A percentile compares a stretch with the other conserved stretches of the same genome.
Conservation (phyloP, 208 protist species). For the Borovskyia barvae region DNA sequence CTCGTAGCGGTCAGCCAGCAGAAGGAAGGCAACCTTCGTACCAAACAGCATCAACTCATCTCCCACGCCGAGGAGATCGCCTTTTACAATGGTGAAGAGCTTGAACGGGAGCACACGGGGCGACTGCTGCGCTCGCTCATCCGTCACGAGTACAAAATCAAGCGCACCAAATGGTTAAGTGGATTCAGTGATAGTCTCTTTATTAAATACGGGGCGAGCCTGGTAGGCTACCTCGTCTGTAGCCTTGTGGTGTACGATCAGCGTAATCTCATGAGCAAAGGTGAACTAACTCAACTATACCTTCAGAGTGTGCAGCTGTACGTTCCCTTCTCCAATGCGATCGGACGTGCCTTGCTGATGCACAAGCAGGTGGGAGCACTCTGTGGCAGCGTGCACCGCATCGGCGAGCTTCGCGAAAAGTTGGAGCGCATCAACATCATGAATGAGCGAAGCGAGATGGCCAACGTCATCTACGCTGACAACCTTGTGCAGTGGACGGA, state of each 20-base stretch:
- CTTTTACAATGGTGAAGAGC: slow-evolving; percentile 85
- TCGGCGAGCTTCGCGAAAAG: slow-evolving; percentile 78
- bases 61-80: slow-evolving; percentile 90
- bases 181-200: slow-evolving; percentile 60
- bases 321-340: slow-evolving; percentile 63
- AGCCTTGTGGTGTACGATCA: slow-evolving; percentile 48
- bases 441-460: slow-evolving; percentile 14
- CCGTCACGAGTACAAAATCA: slow-evolving; percentile 65
- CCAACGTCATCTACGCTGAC: slow-evolving; percentile 15
- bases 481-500: slow-evolving; percentile 52
- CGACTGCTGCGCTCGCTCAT: slow-evolving; percentile 62
- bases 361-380: slow-evolving; percentile 75
- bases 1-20: slow-evolving; percentile 66
- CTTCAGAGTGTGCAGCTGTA: slow-evolving; percentile 70
- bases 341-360: slow-evolving; percentile 78
- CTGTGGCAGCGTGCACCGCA: slow-evolving; percentile 69
- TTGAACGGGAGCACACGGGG: slow-evolving; percentile 78
- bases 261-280: slow-evolving; percentile 29
- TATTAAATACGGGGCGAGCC: slow-evolving; percentile 77
- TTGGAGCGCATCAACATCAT: slow-evolving; percentile 32
- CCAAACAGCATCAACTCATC: slow-evolving; percentile 77
- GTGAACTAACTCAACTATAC: slow-evolving; percentile 67
- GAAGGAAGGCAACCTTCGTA: slow-evolving; percentile 79
- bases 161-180: slow-evolving; percentile 66
- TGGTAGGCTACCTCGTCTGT: slow-evolving; percentile 74